Evolutionary conservation across 306 rosid species (phyloP).

Genomic region (Senna siamea): DNA sequence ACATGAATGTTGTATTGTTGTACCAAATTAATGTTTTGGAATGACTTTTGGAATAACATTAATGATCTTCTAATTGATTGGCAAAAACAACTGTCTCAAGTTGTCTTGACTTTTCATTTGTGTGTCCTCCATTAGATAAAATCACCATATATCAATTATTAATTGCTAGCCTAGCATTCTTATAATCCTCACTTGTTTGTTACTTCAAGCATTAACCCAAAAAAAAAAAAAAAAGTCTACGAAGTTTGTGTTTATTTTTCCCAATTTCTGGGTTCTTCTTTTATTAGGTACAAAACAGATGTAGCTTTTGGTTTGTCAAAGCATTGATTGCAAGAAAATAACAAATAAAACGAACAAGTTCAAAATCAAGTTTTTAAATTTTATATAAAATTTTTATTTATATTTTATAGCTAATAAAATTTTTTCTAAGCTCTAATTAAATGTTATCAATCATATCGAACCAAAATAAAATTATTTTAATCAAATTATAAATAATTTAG

Average conservation of each 20-base stretch:
- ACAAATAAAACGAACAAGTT: neutral
- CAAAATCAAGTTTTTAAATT: too few species aligned
- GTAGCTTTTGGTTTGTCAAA: neutral
- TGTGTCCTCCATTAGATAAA: neutral
- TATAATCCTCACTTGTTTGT: conserved; percentile 17
- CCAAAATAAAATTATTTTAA: too few species aligned
- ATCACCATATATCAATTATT: neutral
- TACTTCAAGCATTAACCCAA: neutral
- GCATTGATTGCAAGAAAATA: conserved; percentile 1
- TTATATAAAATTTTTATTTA: too few species aligned
- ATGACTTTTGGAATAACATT: neutral
- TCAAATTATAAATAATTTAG: too few species aligned
- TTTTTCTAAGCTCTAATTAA: too few species aligned
- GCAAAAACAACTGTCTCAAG: neutral
- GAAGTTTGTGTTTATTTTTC: neutral
- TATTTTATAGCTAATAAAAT: too few species aligned
- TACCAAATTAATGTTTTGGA: neutral
- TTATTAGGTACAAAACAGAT: neutral
- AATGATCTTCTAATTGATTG: neutral
- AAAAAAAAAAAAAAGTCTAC: neutral
- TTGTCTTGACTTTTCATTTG: neutral
- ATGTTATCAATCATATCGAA: too few species aligned
- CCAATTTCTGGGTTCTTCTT: neutral
- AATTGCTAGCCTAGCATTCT: neutral
- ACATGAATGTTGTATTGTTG: neutral